Conservation (phyloP, 305 asterid species). For the Solanum hybrid region DNA sequence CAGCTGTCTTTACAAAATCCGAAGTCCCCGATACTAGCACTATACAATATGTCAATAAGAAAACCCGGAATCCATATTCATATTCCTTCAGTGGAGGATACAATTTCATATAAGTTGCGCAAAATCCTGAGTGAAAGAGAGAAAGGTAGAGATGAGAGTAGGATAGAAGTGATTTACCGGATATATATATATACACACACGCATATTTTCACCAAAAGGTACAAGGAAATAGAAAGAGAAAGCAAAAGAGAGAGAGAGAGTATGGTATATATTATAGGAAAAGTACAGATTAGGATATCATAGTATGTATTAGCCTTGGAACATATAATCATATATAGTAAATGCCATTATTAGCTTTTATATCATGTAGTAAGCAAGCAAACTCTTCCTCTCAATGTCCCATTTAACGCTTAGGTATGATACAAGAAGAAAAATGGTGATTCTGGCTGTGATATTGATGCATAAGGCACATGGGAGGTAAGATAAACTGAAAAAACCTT, state of each 20-base stretch:
- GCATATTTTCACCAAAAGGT: background rate
- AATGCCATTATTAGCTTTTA: background rate
- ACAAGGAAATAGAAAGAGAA: background rate
- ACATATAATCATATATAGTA: background rate
- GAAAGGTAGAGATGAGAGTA: background rate
- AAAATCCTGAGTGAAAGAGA: constrained; percentile 24
- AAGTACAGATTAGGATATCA: background rate
- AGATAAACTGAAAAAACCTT: background rate
- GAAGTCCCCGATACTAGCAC: constrained; percentile 69
- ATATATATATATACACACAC: background rate
- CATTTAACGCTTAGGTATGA: background rate
- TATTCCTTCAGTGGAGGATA: constrained; percentile 81
- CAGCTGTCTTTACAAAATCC: constrained; percentile 50
- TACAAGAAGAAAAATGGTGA: background rate
- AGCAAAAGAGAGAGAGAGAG: background rate
- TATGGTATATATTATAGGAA: background rate
- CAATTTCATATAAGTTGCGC: constrained; percentile 62
- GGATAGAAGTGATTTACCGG: background rate
- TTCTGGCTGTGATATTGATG: background rate
- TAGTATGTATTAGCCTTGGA: background rate
- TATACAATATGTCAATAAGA: constrained; percentile 72
- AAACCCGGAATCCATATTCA: constrained; percentile 85
- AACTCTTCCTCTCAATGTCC: background rate
- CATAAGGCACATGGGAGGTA: background rate
- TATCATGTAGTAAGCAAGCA: background rate